These are phyloP conservation scores for Syncephalastrum sp. DNA, from an alignment of 371 early-diverging fungal genomes.

Conservation along the genomic window DNA sequence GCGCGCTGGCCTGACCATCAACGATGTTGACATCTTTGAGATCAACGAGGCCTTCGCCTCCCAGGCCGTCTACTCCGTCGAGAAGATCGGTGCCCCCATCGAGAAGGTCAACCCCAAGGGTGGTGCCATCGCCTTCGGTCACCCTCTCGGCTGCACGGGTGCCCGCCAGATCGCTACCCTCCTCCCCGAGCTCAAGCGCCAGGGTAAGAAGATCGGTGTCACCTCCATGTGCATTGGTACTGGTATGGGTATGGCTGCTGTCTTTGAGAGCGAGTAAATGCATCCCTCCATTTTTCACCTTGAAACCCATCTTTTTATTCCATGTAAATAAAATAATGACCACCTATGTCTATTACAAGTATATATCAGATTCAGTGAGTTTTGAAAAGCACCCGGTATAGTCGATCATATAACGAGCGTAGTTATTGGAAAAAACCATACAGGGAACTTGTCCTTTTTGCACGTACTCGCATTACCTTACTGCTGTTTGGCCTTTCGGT, in stretches of 20 bases:
- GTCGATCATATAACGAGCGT: too few species aligned
- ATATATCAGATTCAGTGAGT: too few species aligned
- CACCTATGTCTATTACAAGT: too few species aligned
- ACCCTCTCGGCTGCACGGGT: conserved; percentile 87
- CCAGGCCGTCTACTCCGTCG: conserved; percentile 91
- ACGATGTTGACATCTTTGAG: conserved; percentile 80
- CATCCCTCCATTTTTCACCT: background rate
- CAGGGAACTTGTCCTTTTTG: too few species aligned
- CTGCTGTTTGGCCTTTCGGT: too few species aligned
- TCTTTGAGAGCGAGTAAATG: conserved; percentile 82
- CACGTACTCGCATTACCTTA: too few species aligned
- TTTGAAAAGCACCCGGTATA: too few species aligned
- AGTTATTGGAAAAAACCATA: too few species aligned
- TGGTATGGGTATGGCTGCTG: conserved; percentile 96
- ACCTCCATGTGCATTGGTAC: conserved; percentile 96
- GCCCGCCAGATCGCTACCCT: conserved; percentile 96
- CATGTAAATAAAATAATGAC: too few species aligned
- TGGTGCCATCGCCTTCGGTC: conserved; percentile 81
- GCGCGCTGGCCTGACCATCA: conserved; percentile 75
- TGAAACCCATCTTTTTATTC: conserved; percentile 1
- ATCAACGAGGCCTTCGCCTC: conserved; percentile 99
- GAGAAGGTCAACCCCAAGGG: conserved; percentile 98
- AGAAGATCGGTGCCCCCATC: conserved; percentile 80
- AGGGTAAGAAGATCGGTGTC: conserved; percentile 84
- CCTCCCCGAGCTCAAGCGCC: conserved; percentile 89